phyloP scores from a whole-genome alignment of 257 asterid genomes.

The Solanum chilense region DNA sequence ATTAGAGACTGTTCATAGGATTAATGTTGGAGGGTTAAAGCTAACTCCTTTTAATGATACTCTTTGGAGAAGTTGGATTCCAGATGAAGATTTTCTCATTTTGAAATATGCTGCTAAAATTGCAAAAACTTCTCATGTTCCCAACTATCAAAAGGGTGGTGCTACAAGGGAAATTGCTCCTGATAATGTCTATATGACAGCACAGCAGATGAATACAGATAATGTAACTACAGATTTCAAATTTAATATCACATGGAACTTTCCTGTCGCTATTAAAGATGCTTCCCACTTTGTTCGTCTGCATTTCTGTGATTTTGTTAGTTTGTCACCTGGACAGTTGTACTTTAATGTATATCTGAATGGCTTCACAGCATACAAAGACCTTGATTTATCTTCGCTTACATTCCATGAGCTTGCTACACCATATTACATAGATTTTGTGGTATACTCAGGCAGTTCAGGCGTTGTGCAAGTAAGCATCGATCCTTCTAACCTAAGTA shows the following conservation, averaged over 20 bases:
- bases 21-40: slow-evolving; percentile 71
- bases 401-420: slow-evolving; percentile 34
- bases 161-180: slow-evolving; percentile 47
- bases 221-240: slow-evolving; percentile 21
- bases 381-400: slow-evolving; percentile 17
- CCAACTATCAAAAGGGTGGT: slow-evolving; percentile 32
- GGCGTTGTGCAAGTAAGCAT: slow-evolving; percentile 34
- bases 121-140: slow-evolving; percentile 7
- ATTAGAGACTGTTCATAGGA: slow-evolving; percentile 62
- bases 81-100: slow-evolving; percentile 21
- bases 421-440: slow-evolving; percentile 50
- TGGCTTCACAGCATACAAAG: slow-evolving; percentile 14
- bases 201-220: slow-evolving; percentile 26
- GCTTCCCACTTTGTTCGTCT: slow-evolving; percentile 47
- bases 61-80: slow-evolving; percentile 40
- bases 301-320: slow-evolving; percentile 79
- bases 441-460: slow-evolving; percentile 22
- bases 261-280: slow-evolving; percentile 30
- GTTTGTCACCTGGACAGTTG: slow-evolving; percentile 31
- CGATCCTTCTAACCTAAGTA: slow-evolving; percentile 39
- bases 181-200: slow-evolving; percentile 44
- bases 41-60: slow-evolving; percentile 69
- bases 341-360: slow-evolving; percentile 35
- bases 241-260: slow-evolving; percentile 68
- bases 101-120: slow-evolving; percentile 10